Percentiles rank a stretch among this genome's conserved stretches.
Conservation (phyloP, 163 green algal genomes). For the Chloroidium sp. region DNA sequence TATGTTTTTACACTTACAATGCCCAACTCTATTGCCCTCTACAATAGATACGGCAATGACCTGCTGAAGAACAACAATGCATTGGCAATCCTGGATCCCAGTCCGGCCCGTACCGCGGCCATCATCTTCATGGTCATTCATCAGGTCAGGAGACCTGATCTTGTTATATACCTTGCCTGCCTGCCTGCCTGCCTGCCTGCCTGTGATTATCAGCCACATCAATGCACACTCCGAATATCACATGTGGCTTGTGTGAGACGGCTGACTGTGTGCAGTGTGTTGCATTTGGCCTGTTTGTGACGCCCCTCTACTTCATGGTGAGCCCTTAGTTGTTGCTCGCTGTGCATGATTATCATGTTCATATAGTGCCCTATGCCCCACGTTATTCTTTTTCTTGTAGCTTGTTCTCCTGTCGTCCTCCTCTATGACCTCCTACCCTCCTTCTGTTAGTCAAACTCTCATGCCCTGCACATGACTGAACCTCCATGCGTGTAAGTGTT, state of each 20-base stretch:
- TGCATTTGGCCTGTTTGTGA: neutral
- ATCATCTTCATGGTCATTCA: neutral
- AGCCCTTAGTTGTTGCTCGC: too few relatives aligned
- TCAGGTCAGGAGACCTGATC: neutral
- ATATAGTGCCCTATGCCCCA: neutral
- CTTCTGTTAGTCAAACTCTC: neutral
- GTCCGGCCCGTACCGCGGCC: too few relatives aligned
- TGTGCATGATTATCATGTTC: too few relatives aligned
- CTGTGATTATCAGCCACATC: too few relatives aligned
- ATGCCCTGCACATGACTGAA: conserved; percentile 3
- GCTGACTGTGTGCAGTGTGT: neutral
- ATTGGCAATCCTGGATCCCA: neutral
- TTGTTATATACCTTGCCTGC: too few relatives aligned
- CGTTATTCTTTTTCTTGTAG: conserved; percentile 1
- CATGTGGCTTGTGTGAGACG: neutral
- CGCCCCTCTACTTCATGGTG: neutral
- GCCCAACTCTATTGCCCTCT: neutral
- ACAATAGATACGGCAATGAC: neutral
- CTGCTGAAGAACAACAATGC: neutral
- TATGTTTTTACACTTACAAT: neutral
- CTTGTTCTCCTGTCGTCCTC: neutral
- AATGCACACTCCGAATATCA: too few relatives aligned
- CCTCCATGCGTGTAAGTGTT: neutral
- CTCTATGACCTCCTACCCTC: too few relatives aligned
- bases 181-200: too few relatives aligned